phyloP scores from a whole-genome alignment of 1,284 basidiomycete genomes.

The Polyporus tsugae region DNA sequence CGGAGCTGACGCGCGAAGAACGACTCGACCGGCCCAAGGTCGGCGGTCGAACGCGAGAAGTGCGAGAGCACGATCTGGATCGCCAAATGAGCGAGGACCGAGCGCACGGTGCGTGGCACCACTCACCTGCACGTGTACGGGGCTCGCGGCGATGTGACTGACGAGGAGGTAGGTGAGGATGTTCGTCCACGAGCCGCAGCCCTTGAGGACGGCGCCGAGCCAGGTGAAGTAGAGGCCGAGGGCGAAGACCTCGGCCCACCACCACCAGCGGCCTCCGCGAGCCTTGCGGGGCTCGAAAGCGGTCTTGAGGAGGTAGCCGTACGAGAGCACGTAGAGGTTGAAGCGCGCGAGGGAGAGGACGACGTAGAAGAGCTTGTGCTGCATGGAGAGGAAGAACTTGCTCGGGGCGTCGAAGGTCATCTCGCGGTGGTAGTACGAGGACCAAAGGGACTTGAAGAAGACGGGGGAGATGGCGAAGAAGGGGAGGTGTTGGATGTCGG shows the following conservation, averaged over 20 bases:
- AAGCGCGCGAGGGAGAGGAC: conserved; percentile 93
- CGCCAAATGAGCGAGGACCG: conserved; percentile 8
- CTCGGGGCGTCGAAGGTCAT: conserved; percentile 84
- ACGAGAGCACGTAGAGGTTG: conserved; percentile 94
- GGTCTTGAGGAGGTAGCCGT: conserved; percentile 75
- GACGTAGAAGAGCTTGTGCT: conserved; percentile 95
- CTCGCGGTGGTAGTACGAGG: conserved; percentile 93
- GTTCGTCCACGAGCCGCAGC: conserved; percentile 73
- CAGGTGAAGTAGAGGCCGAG: conserved; percentile 83
- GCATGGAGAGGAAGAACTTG: conserved; percentile 74
- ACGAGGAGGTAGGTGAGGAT: conserved; percentile 78
- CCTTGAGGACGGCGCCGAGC: conserved; percentile 73
- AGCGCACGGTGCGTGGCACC: background rate
- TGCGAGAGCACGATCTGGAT: conserved; percentile 96
- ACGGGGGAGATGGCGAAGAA: conserved; percentile 94
- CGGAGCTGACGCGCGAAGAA: conserved; percentile 94
- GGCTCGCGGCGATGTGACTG: conserved; percentile 84
- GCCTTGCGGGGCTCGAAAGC: conserved; percentile 67
- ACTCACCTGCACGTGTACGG: conserved; percentile 84
- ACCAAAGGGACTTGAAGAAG: conserved; percentile 89
- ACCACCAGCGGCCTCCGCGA: conserved; percentile 74
- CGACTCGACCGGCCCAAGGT: conserved; percentile 90
- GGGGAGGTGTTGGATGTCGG: conserved; percentile 95
- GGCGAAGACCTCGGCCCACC: conserved; percentile 74
- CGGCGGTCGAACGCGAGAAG: conserved; percentile 94